These are phyloP conservation scores for Metschnikowia proteae DNA, from an alignment of 805 yeast genomes.

Conservation along the genomic window DNA sequence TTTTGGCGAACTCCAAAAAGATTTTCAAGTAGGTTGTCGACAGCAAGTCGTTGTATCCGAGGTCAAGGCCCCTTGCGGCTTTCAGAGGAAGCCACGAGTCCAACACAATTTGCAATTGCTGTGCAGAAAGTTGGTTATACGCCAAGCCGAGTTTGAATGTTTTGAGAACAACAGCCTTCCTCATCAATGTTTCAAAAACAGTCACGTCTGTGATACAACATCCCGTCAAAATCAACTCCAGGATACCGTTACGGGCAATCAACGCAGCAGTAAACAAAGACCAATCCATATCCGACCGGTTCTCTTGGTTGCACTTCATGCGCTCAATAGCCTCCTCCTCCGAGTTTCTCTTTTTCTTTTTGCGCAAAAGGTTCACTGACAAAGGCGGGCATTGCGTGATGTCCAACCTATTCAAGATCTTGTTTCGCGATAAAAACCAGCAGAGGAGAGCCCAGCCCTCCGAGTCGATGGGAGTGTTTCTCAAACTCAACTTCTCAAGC, in stretches of 20 bases:
- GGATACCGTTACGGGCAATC: slow-evolving; percentile 67
- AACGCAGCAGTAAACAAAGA: slow-evolving; percentile 65
- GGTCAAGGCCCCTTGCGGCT: slow-evolving; percentile 65
- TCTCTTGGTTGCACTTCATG: slow-evolving; percentile 47
- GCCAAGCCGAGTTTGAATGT: slow-evolving; percentile 76
- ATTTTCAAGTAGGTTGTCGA: slow-evolving; percentile 31
- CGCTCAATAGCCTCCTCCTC: slow-evolving; percentile 29
- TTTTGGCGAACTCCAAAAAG: slow-evolving; percentile 29
- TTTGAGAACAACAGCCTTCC: slow-evolving; percentile 48
- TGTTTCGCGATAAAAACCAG: slow-evolving; percentile 65
- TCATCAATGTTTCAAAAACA: slow-evolving; percentile 52
- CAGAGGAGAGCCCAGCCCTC: slow-evolving; percentile 80
- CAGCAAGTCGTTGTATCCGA: slow-evolving; percentile 76
- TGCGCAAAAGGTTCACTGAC: slow-evolving; percentile 41
- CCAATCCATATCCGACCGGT: slow-evolving; percentile 85
- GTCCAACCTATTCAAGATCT: slow-evolving; percentile 56
- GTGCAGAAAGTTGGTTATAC: slow-evolving; percentile 56
- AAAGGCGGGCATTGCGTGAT: slow-evolving; percentile 64
- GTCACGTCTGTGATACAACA: slow-evolving; percentile 56
- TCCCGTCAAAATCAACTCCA: slow-evolving; percentile 77
- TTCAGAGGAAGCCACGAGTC: slow-evolving; percentile 53
- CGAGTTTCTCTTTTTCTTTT: slow-evolving; percentile 26
- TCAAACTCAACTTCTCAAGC: slow-evolving; percentile 67
- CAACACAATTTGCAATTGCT: slow-evolving; percentile 53
- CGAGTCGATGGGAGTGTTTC: slow-evolving; percentile 70